Base-by-base conservation (phyloP, 2,329 filamentous ascomycete genomes). In the Cercospora citrullina region DNA sequence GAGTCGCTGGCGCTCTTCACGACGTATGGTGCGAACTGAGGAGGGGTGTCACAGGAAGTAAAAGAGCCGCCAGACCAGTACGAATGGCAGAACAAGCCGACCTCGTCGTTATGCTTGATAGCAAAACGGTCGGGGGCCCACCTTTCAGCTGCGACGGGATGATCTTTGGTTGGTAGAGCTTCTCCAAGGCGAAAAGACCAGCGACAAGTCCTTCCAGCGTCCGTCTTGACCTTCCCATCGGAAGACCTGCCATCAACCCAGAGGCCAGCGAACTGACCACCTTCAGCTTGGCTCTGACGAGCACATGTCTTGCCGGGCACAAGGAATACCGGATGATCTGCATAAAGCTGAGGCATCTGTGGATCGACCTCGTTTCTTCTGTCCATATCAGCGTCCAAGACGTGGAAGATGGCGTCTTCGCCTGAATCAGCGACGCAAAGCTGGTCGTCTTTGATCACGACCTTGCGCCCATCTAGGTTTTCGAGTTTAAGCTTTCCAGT, bases 61-160 rank as follows among this genome's bases (percentile, higher is more conserved):
- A n/a, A 53, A 14, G 48, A 28, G n/a, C 48, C 48, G 14, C 23
- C 21, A 9, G 21, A 23, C 1, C 14, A 9, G 21, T 53, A 14
- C 2, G 48, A 53, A 5, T 53, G 48, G 5, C 48, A 53, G 21
- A 53, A 23, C n/a, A 53, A 3, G 5, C 48, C 10, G 9, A 53
- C 48, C 48, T 53, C 23, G 12, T 14, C 23, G 8, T 53, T 28
- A 5, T 53, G 51, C 4, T 16, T 7, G 28, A 57, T 57, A 3
- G 8, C 51, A 0, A n/a, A 1, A 0, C 16, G 51, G 5, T n/a
- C 51, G 2, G 51, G 51, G 3, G 1, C 51, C 51, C 51, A 57
- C 16, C 4, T 1, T 1, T 1, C 0, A 10, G 28, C 6, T 28
- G 7, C 8, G 3, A 14, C 1, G 1, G 23, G 51, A 18, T 4